Conservation (phyloP, 164 flowering plant species). For the Euptelea pleiosperma region DNA sequence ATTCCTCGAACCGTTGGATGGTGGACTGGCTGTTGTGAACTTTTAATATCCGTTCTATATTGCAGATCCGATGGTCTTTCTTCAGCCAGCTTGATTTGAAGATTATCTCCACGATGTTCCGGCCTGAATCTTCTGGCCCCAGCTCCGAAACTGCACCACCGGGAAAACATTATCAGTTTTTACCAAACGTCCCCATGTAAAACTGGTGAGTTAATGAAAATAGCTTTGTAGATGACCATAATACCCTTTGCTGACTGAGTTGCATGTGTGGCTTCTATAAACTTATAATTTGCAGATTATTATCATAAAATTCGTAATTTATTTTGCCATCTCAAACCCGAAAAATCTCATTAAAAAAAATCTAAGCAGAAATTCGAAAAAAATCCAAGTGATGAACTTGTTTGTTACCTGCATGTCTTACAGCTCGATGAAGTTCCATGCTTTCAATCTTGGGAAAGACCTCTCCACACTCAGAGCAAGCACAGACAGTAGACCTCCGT, state of each 20-base stretch:
- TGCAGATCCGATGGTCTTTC: slow-evolving; percentile 58
- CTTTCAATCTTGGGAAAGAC: slow-evolving; percentile 73
- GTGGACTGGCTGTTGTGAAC: slow-evolving; percentile 78
- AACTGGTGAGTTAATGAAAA: no score
- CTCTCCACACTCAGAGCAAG: slow-evolving; percentile 84
- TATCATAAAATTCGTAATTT: no score
- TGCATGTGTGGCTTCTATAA: no score
- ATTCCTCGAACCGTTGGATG: slow-evolving; percentile 83
- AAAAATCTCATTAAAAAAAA: no score
- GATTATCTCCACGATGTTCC: slow-evolving; percentile 87
- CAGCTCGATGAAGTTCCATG: slow-evolving; percentile 74
- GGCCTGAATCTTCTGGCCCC: slow-evolving; percentile 78
- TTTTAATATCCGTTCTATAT: slow-evolving; percentile 82
- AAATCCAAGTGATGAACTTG: no score
- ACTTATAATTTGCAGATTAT: no score
- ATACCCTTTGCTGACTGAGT: no score
- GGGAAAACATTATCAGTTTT: no score
- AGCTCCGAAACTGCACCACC: slow-evolving; percentile 68
- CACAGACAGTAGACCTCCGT: slow-evolving; percentile 52
- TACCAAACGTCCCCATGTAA: no score
- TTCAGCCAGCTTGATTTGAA: slow-evolving; percentile 90
- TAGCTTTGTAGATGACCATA: no score
- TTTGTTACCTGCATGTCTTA: slow-evolving; percentile 85
- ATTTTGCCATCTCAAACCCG: no score
- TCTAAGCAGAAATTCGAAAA: no score